A percentile compares a stretch with the other conserved stretches of the same genome.
phyloP scores from a whole-genome alignment of 2,329 filamentous ascomycete genomes.

The Waltergamsia citrina region DNA sequence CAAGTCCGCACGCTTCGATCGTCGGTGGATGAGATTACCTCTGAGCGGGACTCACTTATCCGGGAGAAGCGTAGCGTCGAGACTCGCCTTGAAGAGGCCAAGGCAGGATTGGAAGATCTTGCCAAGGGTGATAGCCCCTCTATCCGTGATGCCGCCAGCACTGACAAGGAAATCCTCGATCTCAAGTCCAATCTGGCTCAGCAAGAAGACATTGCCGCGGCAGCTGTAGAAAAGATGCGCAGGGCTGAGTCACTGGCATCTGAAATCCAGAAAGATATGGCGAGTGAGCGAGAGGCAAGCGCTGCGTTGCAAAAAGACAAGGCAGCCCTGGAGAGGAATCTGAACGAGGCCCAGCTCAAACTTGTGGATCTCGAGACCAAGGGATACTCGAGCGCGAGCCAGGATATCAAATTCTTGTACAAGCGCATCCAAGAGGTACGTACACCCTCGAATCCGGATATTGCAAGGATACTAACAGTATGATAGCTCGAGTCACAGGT shows the following conservation, averaged over 20 bases:
- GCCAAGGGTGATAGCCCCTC: slow-evolving; percentile 77
- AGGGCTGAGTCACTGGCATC: slow-evolving; percentile 78
- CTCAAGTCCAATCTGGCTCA: slow-evolving; percentile 83
- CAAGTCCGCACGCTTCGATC: slow-evolving; percentile 80
- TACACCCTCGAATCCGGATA: slow-evolving; percentile 6
- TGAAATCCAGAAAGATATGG: slow-evolving; percentile 90
- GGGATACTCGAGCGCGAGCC: slow-evolving; percentile 87
- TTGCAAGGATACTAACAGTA: slow-evolving; percentile 15
- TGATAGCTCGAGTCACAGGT: slow-evolving; percentile 76
- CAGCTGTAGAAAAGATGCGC: slow-evolving; percentile 95
- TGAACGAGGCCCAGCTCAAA: slow-evolving; percentile 83
- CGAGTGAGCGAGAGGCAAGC: slow-evolving; percentile 72
- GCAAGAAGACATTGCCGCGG: slow-evolving; percentile 84
- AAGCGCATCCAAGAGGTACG: slow-evolving; percentile 90
- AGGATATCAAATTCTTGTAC: slow-evolving; percentile 91
- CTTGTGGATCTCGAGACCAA: slow-evolving; percentile 95
- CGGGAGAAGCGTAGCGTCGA: slow-evolving; percentile 90
- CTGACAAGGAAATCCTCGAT: slow-evolving; percentile 82
- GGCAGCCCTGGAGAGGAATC: slow-evolving; percentile 74
- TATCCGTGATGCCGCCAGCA: slow-evolving; percentile 78
- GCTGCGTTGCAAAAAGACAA: slow-evolving; percentile 83
- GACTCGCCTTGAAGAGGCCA: slow-evolving; percentile 75
- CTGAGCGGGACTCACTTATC: slow-evolving; percentile 74
- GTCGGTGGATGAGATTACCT: slow-evolving; percentile 74
- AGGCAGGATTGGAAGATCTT: slow-evolving; percentile 79